Evolutionary conservation across 768 basidiomycete species (phyloP), one percentile per base, ranked within the genome.

Genomic region (Panellus pusillus): DNA sequence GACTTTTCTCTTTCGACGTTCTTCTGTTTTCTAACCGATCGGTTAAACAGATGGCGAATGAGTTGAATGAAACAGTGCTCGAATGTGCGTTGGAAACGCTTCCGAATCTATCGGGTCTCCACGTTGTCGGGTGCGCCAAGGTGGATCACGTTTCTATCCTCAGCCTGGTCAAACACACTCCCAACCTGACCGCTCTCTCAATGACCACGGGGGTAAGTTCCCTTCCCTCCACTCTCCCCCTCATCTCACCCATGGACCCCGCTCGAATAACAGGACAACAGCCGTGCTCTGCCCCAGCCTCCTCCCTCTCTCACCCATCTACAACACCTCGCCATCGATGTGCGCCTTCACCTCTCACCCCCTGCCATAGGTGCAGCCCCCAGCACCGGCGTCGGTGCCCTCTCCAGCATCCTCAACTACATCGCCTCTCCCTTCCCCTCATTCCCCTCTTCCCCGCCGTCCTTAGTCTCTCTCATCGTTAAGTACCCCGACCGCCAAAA

Each of bases 51-150:
- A 78, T 77, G 72, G 76, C 80, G 3, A 74, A 70, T 35, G 78
- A 83, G 18, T 65, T 87, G 31, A 83, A 86, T 63, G 75, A 76
- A 37, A 60, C 61, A 32, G 70, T 84, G 5, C 71, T 90, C 38
- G 74, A 78, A 38, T 51, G 69, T 28, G 74, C 74, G 2, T 66
- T 89, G 9, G 45, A 63, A 14, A 72, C 80, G 7, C 72, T 89
- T 0, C 81, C 86, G 0, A 68, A 70, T 24, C 74, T 91, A 9
- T 67, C 69, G 9, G 80, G 79, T 6, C 72, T 91, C 3, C 85
- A 89, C 65, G 66, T 90, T 24, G 64, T 88, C 27, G 75, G 73
- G 4, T 90, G 89, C 65, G 66, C 77, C 6, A 80, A 80, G 53
- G 64, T 86, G 31, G 76, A 82, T 40, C 84, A 89, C 58, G 50